These are phyloP conservation scores for Phaseolus coccineus DNA, from an alignment of 331 rosid species.

Conservation along the genomic window DNA sequence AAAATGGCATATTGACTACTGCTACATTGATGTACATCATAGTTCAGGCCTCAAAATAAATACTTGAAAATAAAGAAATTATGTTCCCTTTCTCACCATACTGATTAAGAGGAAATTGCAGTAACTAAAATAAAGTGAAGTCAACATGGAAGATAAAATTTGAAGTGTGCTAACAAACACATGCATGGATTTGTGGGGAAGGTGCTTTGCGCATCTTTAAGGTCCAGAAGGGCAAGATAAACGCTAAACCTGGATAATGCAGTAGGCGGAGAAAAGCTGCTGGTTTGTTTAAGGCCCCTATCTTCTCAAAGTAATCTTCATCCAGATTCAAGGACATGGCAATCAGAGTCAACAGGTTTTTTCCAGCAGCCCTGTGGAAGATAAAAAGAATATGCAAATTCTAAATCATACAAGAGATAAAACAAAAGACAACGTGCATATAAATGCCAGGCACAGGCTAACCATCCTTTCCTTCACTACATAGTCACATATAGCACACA, in stretches of 20 bases:
- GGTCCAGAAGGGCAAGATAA: constrained; percentile 6
- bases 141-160: not conserved
- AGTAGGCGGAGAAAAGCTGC: constrained; percentile 72
- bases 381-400: constrained; percentile 37
- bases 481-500: not conserved
- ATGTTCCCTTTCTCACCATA: not conserved
- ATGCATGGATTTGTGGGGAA: not conserved
- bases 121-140: not conserved
- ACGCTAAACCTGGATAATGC: constrained; percentile 78
- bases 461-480: constrained; percentile 7
- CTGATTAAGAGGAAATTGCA: constrained; percentile 18
- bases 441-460: not conserved
- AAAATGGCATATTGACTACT: constrained; percentile 14
- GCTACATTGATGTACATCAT: constrained; percentile 16
- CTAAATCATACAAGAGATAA: constrained; percentile 11
- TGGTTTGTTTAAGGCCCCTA: constrained; percentile 61
- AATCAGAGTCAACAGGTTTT: constrained; percentile 58
- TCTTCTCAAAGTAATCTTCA: constrained; percentile 70
- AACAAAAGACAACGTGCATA: constrained; percentile 8
- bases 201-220: not conserved
- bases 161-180: constrained; percentile 6
- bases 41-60: constrained; percentile 13
- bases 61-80: not conserved
- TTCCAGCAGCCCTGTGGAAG: constrained; percentile 65
- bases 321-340: constrained; percentile 76